phyloP scores from a whole-genome alignment of 768 basidiomycete genomes.

The Tricholoma terreum region DNA sequence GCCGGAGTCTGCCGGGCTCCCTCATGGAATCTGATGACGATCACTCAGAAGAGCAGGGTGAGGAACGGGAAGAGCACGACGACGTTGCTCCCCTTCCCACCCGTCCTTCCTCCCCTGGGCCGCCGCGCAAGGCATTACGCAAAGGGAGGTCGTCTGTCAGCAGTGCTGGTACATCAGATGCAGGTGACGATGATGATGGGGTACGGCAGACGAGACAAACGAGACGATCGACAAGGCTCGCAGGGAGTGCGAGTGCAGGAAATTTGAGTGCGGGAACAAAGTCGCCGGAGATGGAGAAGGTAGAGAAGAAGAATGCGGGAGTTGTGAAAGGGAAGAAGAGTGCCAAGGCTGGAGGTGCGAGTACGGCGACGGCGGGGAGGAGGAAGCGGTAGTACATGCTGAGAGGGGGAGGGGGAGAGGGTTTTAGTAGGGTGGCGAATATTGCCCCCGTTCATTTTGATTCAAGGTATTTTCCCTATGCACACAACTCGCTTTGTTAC shows the following conservation, averaged over 20 bases:
- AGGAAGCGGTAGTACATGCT: conserved; percentile 13
- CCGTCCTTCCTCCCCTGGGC: conserved; percentile 19
- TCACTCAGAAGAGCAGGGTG: conserved; percentile 24
- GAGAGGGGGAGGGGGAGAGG: background rate
- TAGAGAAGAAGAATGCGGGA: background rate
- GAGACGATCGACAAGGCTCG: background rate
- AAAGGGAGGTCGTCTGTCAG: conserved; percentile 25
- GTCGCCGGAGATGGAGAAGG: background rate
- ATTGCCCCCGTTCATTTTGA: background rate
- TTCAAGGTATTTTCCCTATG: background rate
- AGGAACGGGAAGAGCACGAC: conserved; percentile 15
- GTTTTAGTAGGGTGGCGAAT: background rate
- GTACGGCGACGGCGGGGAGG: conserved; percentile 8
- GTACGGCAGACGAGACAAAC: background rate
- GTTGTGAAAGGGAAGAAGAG: conserved; percentile 4
- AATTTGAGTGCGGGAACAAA: background rate
- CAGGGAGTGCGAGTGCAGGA: background rate
- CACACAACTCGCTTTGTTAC: background rate
- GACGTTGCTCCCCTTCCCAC: conserved; percentile 34
- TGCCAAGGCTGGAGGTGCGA: conserved; percentile 4
- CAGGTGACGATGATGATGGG: background rate
- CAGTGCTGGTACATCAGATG: background rate
- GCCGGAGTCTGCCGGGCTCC: conserved; percentile 41
- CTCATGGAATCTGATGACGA: conserved; percentile 39
- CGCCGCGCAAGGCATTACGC: conserved; percentile 21